Evolutionary conservation across 352 stramenopile genomes (phyloP).

Genomic region (Globisporangium viniferum): DNA sequence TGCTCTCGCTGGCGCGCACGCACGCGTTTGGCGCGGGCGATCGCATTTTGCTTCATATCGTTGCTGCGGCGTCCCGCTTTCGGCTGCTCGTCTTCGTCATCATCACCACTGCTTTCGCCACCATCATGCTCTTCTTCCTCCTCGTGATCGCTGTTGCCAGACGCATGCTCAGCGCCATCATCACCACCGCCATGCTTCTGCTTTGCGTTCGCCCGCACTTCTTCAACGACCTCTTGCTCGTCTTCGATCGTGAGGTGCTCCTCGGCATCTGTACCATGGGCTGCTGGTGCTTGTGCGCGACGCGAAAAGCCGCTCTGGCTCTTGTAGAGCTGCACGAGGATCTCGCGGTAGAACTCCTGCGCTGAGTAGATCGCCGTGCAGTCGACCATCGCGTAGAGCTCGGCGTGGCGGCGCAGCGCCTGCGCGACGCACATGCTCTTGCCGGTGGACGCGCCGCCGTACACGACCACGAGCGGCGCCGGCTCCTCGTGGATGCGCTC

Average conservation of each 20-base stretch:
- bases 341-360: constrained; percentile 71
- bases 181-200: not conserved
- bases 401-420: constrained; percentile 28
- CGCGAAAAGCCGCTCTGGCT: constrained; percentile 1
- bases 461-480: constrained; percentile 62
- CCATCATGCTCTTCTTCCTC: not conserved
- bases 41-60: not conserved
- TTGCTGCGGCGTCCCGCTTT: not conserved
- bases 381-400: constrained; percentile 57
- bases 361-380: constrained; percentile 63
- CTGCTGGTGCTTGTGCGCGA: not conserved
- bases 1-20: not conserved
- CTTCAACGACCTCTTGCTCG: constrained; percentile 5
- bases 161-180: not conserved
- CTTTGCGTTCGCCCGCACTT: not conserved
- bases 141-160: not conserved
- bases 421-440: constrained; percentile 64
- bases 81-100: not conserved
- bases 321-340: constrained; percentile 58
- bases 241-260: constrained; percentile 15
- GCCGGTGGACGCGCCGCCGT: constrained; percentile 71
- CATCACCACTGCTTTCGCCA: not conserved
- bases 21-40: not conserved
- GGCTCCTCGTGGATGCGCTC: constrained; percentile 35
- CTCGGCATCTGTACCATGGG: not conserved